Evolutionary conservation across 2,329 filamentous ascomycete species (phyloP), one percentile per base, ranked within the genome.

Genomic region (Hypoxylon sp.): DNA sequence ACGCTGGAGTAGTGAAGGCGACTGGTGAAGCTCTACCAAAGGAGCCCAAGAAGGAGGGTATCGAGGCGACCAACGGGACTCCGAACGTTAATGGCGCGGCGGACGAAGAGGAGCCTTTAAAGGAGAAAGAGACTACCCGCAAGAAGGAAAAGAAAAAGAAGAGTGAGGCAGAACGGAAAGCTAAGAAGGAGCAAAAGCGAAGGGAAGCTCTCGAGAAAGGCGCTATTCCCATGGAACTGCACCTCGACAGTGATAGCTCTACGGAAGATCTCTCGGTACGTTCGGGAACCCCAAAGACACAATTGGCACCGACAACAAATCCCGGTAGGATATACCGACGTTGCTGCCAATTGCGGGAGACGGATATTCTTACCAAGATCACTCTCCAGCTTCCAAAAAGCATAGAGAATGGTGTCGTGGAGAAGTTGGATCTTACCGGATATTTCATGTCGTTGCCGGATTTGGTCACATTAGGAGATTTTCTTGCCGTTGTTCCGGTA

Each of bases 131-230:
- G 32, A 83, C 81, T 0, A 89, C 84, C 6, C 90, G 90, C 74
- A 98, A 97, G 81, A 96, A 93, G 79, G 94, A 98, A 76, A 98
- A 97, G 84, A 98, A 98, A 82, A 97, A 97, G 82, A 90, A 91
- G 71, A 97, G 93, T 43, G 95, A 98, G 77, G 94, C 95, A 65
- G 95, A 98, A 79, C 87, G 94, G 45, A 97, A 97, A 77, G 93
- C 96, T 66, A 89, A 94, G 60, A 97, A 97, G 78, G 94, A 98
- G 80, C 93, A 93, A 80, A 95, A 93, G 77, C 87, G 93, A 69
- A 89, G 89, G 76, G 89, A 93, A 73, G 95, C 94, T 23, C 93
- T 97, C 76, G 93, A 93, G 63, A 97, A 96, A 77, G 95, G 95
- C 7, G 88, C 89, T 7, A 88, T 97, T 63, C 95, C 94, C 1